Percentiles rank a stretch among this genome's conserved stretches.
These are phyloP conservation scores for Gracilaria gracilis DNA, from an alignment of 23 red algal species.

Conservation along the genomic window DNA sequence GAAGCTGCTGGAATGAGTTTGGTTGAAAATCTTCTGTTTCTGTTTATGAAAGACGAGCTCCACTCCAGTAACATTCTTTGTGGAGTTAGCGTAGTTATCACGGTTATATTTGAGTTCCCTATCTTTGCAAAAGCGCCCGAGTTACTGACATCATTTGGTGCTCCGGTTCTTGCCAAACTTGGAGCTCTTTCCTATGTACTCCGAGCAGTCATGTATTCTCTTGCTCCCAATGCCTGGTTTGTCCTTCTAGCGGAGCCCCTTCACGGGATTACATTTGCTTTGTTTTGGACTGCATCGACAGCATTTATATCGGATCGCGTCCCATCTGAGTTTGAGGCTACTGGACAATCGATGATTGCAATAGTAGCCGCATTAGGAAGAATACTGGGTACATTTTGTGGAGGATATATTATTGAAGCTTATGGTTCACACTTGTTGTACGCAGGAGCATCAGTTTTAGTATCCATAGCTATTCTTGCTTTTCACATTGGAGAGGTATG, in stretches of 20 bases:
- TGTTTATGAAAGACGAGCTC: constrained; percentile 71
- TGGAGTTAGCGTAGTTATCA: constrained; percentile 70
- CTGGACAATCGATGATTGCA: constrained; percentile 57
- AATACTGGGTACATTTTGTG: constrained; percentile 49
- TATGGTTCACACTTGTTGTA: constrained; percentile 54
- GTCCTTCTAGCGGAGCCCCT: constrained; percentile 71
- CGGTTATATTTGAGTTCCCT: constrained; percentile 78
- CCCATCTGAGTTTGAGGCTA: constrained; percentile 47
- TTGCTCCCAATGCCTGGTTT: constrained; percentile 58
- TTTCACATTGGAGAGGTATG: constrained; percentile 7
- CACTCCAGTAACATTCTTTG: constrained; percentile 41
- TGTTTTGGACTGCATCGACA: constrained; percentile 45
- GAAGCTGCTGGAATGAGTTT: constrained; percentile 63
- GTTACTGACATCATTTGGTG: constrained; percentile 47
- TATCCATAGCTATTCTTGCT: constrained; percentile 21
- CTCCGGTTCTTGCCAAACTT: constrained; percentile 49
- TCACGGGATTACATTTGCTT: constrained; percentile 81
- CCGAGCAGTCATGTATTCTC: constrained; percentile 57
- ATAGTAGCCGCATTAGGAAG: constrained; percentile 23
- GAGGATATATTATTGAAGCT: constrained; percentile 60
- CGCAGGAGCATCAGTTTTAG: constrained; percentile 25
- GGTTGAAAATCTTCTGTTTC: constrained; percentile 72
- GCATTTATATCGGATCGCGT: constrained; percentile 52
- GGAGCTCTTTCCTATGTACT: constrained; percentile 63
- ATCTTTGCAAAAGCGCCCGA: constrained; percentile 51